Base-by-base conservation (phyloP, 208 protist species). In the Trypanosoma brucei region DNA sequence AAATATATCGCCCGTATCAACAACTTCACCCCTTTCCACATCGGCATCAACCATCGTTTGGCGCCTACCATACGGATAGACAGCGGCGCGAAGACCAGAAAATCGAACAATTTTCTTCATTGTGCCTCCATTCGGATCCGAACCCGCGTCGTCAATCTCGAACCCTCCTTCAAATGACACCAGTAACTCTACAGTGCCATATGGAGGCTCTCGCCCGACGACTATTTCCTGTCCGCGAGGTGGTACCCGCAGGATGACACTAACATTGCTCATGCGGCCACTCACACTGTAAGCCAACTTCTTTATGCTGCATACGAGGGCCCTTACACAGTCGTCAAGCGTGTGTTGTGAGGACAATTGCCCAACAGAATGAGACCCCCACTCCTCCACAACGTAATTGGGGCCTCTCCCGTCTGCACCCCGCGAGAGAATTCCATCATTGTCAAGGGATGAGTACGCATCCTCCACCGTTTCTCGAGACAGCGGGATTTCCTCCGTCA, bases 201-300 rank as follows among this genome's bases (percentile, higher is more conserved):
- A 34, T n/a, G 68, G 68, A 2, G 61, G 61, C 42, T 73, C 68
- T 30, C 55, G 30, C 14, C 68, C 68, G 1, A 54, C 55, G 6
- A 51, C 34, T 58, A 73, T 73, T 11, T 42, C 46, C 13, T 62
- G 34, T 22, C 60, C 68, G 14, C 50, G 37, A 1, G 68, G 68
- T 13, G 68, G 68, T 39, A 73, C 65, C 33, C 68, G 68, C 11
- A 73, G 46, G 40, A 73, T 67, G 39, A 73, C 48, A 34, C 40
- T 73, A 1, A 73, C 55, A 59, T 73, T 59, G 0, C 55, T 40
- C 59, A 73, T 63, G 36, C 68, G 48, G 0, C 68, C 68, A 60
- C 55, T 45, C 11, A 73, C 61, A 52, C 68, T 73, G 38, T 67
- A 60, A 11, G 55, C 55, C 44, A 73, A 54, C 51, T 73, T 59